Evolutionary conservation across 2,329 filamentous ascomycete species (phyloP).

Genomic region (Botryotinia globosa): DNA sequence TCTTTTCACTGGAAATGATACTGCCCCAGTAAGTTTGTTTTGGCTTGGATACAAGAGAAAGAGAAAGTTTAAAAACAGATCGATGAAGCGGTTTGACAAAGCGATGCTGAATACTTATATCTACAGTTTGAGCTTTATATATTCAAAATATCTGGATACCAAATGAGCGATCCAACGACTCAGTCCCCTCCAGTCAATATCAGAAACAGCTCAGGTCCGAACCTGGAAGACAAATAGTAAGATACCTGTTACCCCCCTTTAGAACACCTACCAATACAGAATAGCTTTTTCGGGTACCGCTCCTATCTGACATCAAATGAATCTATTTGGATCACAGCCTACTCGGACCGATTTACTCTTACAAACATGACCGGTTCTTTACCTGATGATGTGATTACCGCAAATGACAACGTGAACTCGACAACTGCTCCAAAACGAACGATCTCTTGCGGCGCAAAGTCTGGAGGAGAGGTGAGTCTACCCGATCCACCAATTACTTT

Average conservation of each 20-base stretch:
- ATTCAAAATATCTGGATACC: neutral
- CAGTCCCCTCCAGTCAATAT: slow-evolving; percentile 5
- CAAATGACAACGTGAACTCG: slow-evolving; percentile 7
- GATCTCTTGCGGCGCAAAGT: slow-evolving; percentile 13
- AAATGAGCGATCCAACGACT: slow-evolving; percentile 12
- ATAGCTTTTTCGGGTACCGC: slow-evolving; percentile 16
- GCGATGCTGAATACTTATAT: neutral
- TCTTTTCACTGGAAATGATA: slow-evolving; percentile 15
- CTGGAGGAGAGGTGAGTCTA: neutral
- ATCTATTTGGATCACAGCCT: slow-evolving; percentile 19
- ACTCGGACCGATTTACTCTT: slow-evolving; percentile 13
- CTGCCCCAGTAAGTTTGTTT: slow-evolving; percentile 8
- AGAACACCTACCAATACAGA: neutral
- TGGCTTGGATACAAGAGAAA: neutral
- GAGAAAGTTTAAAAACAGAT: neutral
- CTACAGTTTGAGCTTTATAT: neutral
- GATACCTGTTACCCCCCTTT: neutral
- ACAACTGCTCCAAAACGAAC: neutral
- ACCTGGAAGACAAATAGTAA: slow-evolving; percentile 15
- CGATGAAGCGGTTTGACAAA: neutral
- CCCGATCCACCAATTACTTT: neutral
- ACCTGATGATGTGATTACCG: neutral
- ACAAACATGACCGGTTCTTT: slow-evolving; percentile 14
- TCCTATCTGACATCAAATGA: slow-evolving; percentile 5
- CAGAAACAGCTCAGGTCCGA: neutral